phyloP scores from a whole-genome alignment of 768 basidiomycete species.

The Lactarius indigo region DNA sequence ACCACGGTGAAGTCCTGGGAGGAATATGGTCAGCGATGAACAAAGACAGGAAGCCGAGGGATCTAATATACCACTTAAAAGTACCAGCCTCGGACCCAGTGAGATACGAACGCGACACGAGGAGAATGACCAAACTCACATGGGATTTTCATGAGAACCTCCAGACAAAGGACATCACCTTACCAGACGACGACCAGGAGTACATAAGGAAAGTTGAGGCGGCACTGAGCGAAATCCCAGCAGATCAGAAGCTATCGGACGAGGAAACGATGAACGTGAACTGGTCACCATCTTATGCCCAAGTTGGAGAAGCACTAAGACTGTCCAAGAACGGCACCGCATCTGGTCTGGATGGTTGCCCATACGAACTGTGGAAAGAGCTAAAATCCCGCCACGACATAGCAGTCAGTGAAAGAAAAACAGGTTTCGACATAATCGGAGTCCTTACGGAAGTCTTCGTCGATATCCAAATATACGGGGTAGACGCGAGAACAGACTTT shows the following conservation, averaged over 20 bases:
- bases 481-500: not conserved
- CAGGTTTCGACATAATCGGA: not conserved
- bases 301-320: not conserved
- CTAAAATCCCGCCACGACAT: not conserved
- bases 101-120: not conserved
- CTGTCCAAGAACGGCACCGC: conserved; percentile 1
- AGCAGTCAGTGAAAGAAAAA: not conserved
- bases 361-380: conserved; percentile 18
- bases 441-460: not conserved
- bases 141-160: conserved; percentile 4
- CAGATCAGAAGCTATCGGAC: rapidly evolving
- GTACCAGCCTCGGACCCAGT: not conserved
- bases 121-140: conserved; percentile 1
- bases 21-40: not conserved
- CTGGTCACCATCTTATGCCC: not conserved
- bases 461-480: not conserved
- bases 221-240: too few relatives aligned
- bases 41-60: not conserved
- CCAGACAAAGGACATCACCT: not conserved
- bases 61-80: not conserved
- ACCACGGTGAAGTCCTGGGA: not conserved
- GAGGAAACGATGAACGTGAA: not conserved
- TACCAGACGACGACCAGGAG: too few relatives aligned
- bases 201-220: too few relatives aligned
- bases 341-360: conserved; percentile 6